These are phyloP conservation scores for Larix sibirica DNA, from an alignment of 83 land plant species.

Conservation along the genomic window DNA sequence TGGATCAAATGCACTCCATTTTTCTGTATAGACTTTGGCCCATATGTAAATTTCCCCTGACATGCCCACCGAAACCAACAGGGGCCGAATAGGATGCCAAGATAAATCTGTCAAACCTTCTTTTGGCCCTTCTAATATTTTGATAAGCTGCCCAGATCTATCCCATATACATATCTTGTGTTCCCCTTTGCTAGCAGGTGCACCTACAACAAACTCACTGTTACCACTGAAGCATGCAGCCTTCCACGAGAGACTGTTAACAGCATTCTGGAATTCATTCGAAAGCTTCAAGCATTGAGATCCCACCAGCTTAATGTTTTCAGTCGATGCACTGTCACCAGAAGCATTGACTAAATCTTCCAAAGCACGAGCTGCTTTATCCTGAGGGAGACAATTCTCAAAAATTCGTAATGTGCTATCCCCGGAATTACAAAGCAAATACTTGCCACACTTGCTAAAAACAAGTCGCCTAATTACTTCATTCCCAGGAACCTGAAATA, in stretches of 20 bases:
- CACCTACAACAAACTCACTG: conserved; percentile 92
- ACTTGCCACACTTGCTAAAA: conserved; percentile 90
- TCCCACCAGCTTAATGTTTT: conserved; percentile 55
- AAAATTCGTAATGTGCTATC: conserved; percentile 83
- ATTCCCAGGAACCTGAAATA: conserved; percentile 67
- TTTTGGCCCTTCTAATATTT: conserved; percentile 96
- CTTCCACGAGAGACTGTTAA: conserved; percentile 84
- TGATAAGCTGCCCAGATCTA: conserved; percentile 76
- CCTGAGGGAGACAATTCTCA: conserved; percentile 77
- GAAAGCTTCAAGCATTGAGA: conserved; percentile 60
- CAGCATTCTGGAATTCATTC: conserved; percentile 83
- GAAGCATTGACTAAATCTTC: conserved; percentile 24
- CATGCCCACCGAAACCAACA: conserved; percentile 84
- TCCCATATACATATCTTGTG: conserved; percentile 97
- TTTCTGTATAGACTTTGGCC: conserved; percentile 98
- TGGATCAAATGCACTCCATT: conserved; percentile 99
- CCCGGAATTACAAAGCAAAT: conserved; percentile 84
- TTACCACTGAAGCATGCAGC: conserved; percentile 96
- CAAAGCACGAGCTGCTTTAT: conserved; percentile 49
- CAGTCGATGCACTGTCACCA: conserved; percentile 34
- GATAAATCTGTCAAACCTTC: conserved; percentile 89
- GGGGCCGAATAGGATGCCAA: conserved; percentile 93
- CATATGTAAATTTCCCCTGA: conserved; percentile 84
- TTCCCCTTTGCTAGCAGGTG: conserved; percentile 94
- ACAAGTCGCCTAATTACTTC: conserved; percentile 76